Percentiles rank a stretch among this genome's conserved stretches.
phyloP scores from a whole-genome alignment of 164 flowering plant species.

The Echeveria elegans region DNA sequence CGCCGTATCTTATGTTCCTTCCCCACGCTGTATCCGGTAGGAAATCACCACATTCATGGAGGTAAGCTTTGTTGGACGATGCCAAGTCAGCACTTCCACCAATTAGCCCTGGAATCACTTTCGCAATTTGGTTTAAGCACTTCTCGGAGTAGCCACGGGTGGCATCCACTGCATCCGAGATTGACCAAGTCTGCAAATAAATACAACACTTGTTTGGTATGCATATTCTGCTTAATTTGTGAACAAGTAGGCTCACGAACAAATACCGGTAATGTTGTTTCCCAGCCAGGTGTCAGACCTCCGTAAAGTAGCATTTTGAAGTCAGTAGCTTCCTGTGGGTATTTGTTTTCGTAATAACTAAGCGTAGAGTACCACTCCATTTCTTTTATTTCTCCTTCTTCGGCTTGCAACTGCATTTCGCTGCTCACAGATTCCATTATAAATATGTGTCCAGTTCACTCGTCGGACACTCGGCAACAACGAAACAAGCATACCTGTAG shows the following conservation, averaged over 20 bases:
- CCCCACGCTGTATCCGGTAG: constrained; percentile 28
- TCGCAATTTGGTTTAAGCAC: constrained; percentile 35
- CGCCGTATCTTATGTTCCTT: constrained; percentile 47
- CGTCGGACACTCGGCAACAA: background rate
- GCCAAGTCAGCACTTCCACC: constrained; percentile 63
- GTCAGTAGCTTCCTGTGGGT: constrained; percentile 37
- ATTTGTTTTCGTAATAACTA: constrained; percentile 20
- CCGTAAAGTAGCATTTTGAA: constrained; percentile 30
- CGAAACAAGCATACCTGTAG: constrained; percentile 22
- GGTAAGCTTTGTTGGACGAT: constrained; percentile 29
- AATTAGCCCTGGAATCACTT: constrained; percentile 40
- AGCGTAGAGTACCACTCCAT: constrained; percentile 34
- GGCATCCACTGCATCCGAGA: constrained; percentile 35
- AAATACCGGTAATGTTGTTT: constrained; percentile 39
- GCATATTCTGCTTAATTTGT: background rate
- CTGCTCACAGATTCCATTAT: constrained; percentile 15
- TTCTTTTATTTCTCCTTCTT: constrained; percentile 31
- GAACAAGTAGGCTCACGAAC: background rate
- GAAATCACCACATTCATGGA: constrained; percentile 25
- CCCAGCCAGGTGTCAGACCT: constrained; percentile 44
- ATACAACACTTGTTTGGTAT: background rate
- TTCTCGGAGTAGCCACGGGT: constrained; percentile 40
- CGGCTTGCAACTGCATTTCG: constrained; percentile 33
- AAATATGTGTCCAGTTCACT: background rate
- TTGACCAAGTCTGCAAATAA: constrained; percentile 29